These are phyloP conservation scores for Penicillium herquei DNA, from an alignment of 495 filamentous ascomycete genomes.

Conservation along the genomic window DNA sequence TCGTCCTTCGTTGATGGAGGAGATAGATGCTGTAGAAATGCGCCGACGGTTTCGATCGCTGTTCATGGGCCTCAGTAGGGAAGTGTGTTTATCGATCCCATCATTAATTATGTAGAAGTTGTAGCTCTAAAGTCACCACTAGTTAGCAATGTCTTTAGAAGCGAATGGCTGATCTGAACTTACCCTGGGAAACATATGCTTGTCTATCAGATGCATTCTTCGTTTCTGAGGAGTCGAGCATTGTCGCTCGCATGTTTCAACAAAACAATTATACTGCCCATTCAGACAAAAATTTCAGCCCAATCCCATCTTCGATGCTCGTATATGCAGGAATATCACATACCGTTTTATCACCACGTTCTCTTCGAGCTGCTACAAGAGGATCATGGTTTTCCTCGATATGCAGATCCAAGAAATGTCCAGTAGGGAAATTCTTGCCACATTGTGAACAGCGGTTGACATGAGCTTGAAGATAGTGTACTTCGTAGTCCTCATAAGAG, in stretches of 20 bases:
- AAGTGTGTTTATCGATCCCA: constrained; percentile 80
- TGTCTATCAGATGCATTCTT: constrained; percentile 83
- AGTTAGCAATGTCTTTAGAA: background rate
- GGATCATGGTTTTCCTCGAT: constrained; percentile 93
- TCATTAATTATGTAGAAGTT: constrained; percentile 87
- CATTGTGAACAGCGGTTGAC: constrained; percentile 83
- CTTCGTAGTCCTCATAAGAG: constrained; percentile 79
- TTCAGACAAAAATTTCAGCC: too few relatives aligned
- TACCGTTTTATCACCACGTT: constrained; percentile 84
- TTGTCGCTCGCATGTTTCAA: constrained; percentile 82
- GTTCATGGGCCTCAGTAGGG: constrained; percentile 60
- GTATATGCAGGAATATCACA: constrained; percentile 22
- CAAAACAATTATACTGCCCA: constrained; percentile 78
- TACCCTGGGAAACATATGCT: constrained; percentile 86
- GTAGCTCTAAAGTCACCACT: constrained; percentile 57
- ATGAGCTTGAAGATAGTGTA: constrained; percentile 80
- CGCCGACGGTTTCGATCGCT: constrained; percentile 43
- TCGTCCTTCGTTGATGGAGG: constrained; percentile 37
- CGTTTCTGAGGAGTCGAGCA: constrained; percentile 83
- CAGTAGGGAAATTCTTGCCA: constrained; percentile 72
- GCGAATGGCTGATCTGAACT: background rate
- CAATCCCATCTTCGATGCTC: background rate
- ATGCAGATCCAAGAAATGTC: constrained; percentile 73
- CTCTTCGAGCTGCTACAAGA: constrained; percentile 64
- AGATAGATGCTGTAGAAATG: constrained; percentile 46